Percentiles rank a stretch among this genome's conserved stretches.
These are phyloP conservation scores for Aspergillus indologenus DNA, from an alignment of 495 filamentous ascomycete genomes.

Conservation along the genomic window DNA sequence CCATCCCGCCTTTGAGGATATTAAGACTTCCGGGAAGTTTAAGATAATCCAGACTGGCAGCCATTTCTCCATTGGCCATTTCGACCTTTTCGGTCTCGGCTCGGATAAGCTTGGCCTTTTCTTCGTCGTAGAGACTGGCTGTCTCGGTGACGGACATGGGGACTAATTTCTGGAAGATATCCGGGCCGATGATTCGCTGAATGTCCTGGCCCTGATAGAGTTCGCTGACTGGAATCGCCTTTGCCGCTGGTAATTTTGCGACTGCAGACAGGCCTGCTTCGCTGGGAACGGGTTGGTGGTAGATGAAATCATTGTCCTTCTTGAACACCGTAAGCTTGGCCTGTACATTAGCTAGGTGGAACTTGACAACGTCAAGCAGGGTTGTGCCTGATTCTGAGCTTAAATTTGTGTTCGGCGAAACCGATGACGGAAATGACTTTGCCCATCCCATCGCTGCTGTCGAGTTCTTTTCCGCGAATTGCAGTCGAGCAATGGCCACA, in stretches of 20 bases:
- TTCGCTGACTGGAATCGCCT: slow-evolving; percentile 95
- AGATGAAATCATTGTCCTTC: slow-evolving; percentile 98
- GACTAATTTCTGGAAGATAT: slow-evolving; percentile 95
- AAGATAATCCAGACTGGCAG: slow-evolving; percentile 88
- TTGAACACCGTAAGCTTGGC: slow-evolving; percentile 69
- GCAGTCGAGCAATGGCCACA: slow-evolving; percentile 77
- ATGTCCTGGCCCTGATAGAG: slow-evolving; percentile 97
- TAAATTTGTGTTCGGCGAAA: slow-evolving; percentile 79
- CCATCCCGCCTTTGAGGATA: slow-evolving; percentile 87
- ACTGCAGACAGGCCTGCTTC: slow-evolving; percentile 78
- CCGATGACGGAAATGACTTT: slow-evolving; percentile 74
- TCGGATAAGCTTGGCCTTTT: slow-evolving; percentile 92
- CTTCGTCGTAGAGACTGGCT: slow-evolving; percentile 95
- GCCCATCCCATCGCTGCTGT: slow-evolving; percentile 74
- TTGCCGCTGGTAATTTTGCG: slow-evolving; percentile 92
- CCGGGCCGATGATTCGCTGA: slow-evolving; percentile 90
- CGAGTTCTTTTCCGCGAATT: slow-evolving; percentile 71
- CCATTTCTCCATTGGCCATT: slow-evolving; percentile 90
- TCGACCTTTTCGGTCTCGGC: slow-evolving; percentile 93
- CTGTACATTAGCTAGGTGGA: slow-evolving; percentile 76
- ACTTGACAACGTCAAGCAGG: slow-evolving; percentile 76
- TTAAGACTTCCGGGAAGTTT: slow-evolving; percentile 86
- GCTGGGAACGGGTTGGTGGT: slow-evolving; percentile 85
- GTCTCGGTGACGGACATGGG: slow-evolving; percentile 96
- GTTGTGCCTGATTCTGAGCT: slow-evolving; percentile 70